Conservation (phyloP, 352 stramenopile species). For the Globisporangium cylindrosporum region DNA sequence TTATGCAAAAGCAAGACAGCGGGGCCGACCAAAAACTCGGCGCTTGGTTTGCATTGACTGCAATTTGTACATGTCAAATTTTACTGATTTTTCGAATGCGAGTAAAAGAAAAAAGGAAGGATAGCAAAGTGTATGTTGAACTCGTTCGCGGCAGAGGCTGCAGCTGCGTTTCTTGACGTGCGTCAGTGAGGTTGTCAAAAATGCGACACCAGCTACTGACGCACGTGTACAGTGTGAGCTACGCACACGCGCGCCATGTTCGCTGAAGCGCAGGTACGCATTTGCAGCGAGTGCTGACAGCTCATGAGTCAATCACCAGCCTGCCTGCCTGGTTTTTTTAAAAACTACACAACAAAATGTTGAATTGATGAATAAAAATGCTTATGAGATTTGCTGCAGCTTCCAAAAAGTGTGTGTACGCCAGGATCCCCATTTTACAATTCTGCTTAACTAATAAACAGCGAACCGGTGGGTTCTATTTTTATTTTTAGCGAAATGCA, state of each 20-base stretch:
- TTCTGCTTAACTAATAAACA: neutral
- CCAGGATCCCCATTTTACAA: neutral
- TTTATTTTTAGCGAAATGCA: neutral
- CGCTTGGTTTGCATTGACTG: neutral
- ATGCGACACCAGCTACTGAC: neutral
- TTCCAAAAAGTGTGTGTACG: neutral
- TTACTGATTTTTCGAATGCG: neutral
- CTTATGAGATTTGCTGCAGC: too few species aligned
- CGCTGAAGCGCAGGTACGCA: slow-evolving; percentile 8
- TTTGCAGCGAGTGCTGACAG: neutral
- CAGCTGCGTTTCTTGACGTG: slow-evolving; percentile 4
- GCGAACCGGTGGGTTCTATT: neutral
- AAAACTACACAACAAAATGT: neutral
- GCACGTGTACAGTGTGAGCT: neutral
- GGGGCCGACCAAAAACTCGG: too few species aligned
- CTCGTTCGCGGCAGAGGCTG: neutral
- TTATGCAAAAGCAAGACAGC: too few species aligned
- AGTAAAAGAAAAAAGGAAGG: neutral
- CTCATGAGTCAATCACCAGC: too few species aligned
- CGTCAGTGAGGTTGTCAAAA: neutral
- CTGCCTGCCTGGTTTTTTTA: neutral
- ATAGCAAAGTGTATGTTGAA: neutral
- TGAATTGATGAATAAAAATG: neutral
- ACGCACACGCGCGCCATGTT: neutral
- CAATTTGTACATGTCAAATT: neutral